Base-by-base conservation (phyloP, 2,329 filamentous ascomycete species). In the Westerdykella ornata region DNA sequence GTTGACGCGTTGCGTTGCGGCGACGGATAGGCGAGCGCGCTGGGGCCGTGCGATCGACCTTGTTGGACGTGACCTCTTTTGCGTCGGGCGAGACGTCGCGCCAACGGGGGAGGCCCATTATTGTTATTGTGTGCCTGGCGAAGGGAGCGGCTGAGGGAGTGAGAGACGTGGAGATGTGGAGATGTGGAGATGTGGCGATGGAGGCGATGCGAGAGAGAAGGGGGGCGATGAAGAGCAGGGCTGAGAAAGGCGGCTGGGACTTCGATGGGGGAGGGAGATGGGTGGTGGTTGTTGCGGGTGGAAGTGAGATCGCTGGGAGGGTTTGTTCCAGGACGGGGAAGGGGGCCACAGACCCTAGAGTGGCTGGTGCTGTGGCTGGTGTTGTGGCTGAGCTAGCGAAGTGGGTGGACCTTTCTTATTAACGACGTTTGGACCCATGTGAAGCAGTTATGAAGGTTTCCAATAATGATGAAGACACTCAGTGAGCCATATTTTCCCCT, bases 1-100 rank as follows among this genome's bases (percentile, higher is more conserved):
- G 12, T 26, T 26, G 22, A 26, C 22, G 22, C 22, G 22, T 26
- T 26, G 22, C 22, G 22, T 26, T 26, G 47, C 72, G 70, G 44
- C 78, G 74, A 45, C 78, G 74, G 54, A 82, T 81, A 32, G 75
- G 64, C 30, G 76, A 80, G 56, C 78, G 75, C 41, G 72, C 65
- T 42, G 68, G 59, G 35, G 75, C 75, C 43, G 72, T 72, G 29
- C 70, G 61, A 54, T 81, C 77, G 47, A 59, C 62, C 59, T 78
- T 79, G 26, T 29, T 14, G 47, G 68, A 57, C 39, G 68, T 59
- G 43, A 68, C 63, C 40, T 68, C 70, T 17, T 63, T 60, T 42
- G 69, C 66, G 44, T 70, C 64, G 36, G 71, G 68, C 31, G 70
- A 68, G 38, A 75, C 74, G 56, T 75, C 72, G 60, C 70, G 71